Evolutionary conservation across 805 yeast species (phyloP).

Genomic region (Cyberlindnera subsufficiens): DNA sequence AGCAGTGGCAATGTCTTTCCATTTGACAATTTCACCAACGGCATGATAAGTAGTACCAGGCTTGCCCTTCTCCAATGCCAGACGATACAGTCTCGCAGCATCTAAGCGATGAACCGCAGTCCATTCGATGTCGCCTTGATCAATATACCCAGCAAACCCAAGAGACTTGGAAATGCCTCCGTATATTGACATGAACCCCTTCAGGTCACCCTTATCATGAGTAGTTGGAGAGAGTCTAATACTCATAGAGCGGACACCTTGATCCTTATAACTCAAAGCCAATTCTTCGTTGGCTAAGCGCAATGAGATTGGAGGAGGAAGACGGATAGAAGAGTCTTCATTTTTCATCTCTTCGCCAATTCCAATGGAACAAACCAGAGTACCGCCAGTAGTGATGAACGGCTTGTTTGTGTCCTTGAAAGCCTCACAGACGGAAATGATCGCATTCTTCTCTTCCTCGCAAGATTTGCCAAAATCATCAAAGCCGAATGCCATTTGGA

Average conservation of each 20-base stretch:
- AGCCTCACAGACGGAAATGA: conserved; percentile 24
- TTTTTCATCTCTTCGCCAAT: conserved; percentile 9
- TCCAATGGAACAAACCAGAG: conserved; percentile 5
- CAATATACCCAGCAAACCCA: conserved; percentile 30
- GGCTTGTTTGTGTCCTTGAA: conserved; percentile 26
- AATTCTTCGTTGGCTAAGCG: conserved; percentile 15
- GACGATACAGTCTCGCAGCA: conserved; percentile 27
- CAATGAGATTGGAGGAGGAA: neutral
- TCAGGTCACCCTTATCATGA: conserved; percentile 27
- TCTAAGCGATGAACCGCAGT: conserved; percentile 28
- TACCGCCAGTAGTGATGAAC: conserved; percentile 25
- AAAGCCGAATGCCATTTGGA: conserved; percentile 33
- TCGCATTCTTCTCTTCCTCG: conserved; percentile 24
- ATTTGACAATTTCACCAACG: conserved; percentile 21
- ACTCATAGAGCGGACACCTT: conserved; percentile 22
- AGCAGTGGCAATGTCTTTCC: conserved; percentile 24
- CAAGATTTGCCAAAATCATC: conserved; percentile 11
- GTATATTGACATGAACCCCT: conserved; percentile 21
- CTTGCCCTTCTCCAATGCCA: conserved; percentile 23
- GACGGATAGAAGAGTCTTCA: neutral
- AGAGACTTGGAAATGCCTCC: conserved; percentile 26
- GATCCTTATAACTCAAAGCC: conserved; percentile 13
- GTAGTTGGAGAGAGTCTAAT: conserved; percentile 31
- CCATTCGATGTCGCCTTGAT: conserved; percentile 30
- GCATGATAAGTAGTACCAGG: conserved; percentile 26